Base-by-base conservation (phyloP, 2,329 filamentous ascomycete species). In the Phialocephala subalpina region DNA sequence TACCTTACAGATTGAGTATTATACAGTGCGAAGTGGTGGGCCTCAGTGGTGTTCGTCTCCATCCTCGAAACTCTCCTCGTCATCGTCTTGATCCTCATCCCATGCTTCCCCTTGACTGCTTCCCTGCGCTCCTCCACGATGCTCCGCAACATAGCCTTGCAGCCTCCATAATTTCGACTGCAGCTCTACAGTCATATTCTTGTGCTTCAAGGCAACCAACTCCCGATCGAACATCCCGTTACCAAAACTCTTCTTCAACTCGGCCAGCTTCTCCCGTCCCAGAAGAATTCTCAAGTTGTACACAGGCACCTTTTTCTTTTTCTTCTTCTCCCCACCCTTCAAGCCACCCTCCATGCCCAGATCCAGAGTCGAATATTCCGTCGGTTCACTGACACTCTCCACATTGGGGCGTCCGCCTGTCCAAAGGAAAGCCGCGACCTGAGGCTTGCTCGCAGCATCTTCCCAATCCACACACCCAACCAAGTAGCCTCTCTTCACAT, bases 151-250 rank as follows among this genome's bases (percentile, higher is more conserved):
- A 70, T 86, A 90, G 1, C 86, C 86, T 67, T 89, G 84, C 9
- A 90, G 73, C 67, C 82, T 84, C 87, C 87, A 90, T 8, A 90
- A 78, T 61, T 82, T 78, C 62, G 82, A 64, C 74, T 87, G 84
- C 55, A 87, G 58, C 16, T 79, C 74, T 25, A 80, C 73, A 8
- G 82, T 84, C 42, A 78, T 76, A 67, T 71, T 77, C 70, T 77
- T 78, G 67, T 87, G 77, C 53, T 71, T 75, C 22, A 77, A 60
- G 82, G 79, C 22, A 84, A 75, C 9, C 75, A 78, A 38, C 35
- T 69, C 63, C 1, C 49, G 2, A 69, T 72, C 25, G 84, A 79
- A 25, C 78, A 64, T 0, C 64, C 42, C 0, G 25, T 42, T 56
- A 3, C 27, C 33, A 35, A 52, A 42, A 29, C 78, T 74, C 0